Base-by-base conservation (phyloP, 495 filamentous ascomycete species). In the Xylaria nigripes region DNA sequence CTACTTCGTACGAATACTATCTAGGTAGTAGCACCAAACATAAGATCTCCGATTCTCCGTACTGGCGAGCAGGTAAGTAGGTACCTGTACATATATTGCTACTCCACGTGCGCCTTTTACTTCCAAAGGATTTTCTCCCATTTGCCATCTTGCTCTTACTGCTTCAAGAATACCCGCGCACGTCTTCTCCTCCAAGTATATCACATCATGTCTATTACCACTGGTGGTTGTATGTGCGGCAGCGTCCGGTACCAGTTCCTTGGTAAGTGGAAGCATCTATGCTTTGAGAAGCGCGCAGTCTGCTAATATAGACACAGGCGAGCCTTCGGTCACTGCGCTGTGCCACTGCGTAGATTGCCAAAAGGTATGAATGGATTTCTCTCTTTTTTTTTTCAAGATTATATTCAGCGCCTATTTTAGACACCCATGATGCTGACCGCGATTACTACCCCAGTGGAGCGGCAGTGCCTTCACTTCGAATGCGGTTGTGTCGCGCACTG, bases 281-380 rank as follows among this genome's bases (percentile, higher is more conserved):
- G 13, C 15, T 9, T 6, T 1, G 5, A 19, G 19, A 19, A n/a
- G n/a, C 8, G 15, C 2, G 9, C n/a, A 21, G n/a, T 45, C 4
- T 34, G 5, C 40, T 38, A 48, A 40, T 13, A 2, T 21, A 10
- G 36, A 36, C 4, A 18, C 44, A 69, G 69, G 59, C 18, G 68
- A 72, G 41, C 58, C 64, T 18, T 63, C 67, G 25, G 34, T 63
- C 6, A 59, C 64, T 4, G 74, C 73, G 18, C 63, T 78, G 29
- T 78, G 75, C 64, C 73, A 78, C 58, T 78, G 74, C 65, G 61
- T 54, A 10, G 74, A 76, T 48, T 78, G 73, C 59, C 73, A 77
- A 54, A 78, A 45, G 44, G 44, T 41, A 41, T 4, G 12, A 27
- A 12, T 15, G 3, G 32, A 8, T 34, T 15, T 29, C 13, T 13